phyloP scores from a whole-genome alignment of 139 green algal species.

The Chlamydomonas sp. region DNA sequence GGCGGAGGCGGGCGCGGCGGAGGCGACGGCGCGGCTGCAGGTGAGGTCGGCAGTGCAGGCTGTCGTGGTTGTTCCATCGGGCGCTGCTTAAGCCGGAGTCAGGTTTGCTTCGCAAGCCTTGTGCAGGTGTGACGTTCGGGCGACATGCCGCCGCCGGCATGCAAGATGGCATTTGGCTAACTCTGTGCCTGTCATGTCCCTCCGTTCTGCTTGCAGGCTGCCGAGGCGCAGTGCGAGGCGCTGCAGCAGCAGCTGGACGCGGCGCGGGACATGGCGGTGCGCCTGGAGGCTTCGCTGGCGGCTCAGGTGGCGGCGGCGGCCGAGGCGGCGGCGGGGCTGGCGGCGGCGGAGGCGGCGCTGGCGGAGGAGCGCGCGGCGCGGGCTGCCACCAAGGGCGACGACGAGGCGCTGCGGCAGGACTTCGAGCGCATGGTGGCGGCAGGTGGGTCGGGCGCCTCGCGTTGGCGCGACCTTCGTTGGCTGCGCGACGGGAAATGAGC shows the following conservation, averaged over 20 bases:
- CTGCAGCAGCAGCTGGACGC: slow-evolving; percentile 20
- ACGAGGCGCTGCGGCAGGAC: slow-evolving; percentile 41
- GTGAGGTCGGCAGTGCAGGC: slow-evolving; percentile 28
- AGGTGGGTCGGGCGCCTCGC: background rate
- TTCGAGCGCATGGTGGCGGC: slow-evolving; percentile 55
- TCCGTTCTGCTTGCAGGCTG: background rate
- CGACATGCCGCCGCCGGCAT: too few species aligned
- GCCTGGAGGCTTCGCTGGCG: slow-evolving; percentile 22
- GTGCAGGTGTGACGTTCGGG: too few species aligned
- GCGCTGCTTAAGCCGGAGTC: too few species aligned
- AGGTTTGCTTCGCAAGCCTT: too few species aligned
- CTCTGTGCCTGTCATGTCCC: too few species aligned
- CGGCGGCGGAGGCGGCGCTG: slow-evolving; percentile 47
- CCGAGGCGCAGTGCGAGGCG: slow-evolving; percentile 1
- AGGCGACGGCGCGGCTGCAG: slow-evolving; percentile 11
- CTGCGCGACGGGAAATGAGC: too few species aligned
- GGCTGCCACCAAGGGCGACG: slow-evolving; percentile 33
- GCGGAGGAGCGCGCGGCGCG: slow-evolving; percentile 40
- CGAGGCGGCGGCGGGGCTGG: slow-evolving; percentile 25
- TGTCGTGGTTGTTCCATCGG: background rate
- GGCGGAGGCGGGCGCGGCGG: slow-evolving; percentile 31
- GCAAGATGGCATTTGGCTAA: too few species aligned
- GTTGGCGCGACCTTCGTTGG: background rate
- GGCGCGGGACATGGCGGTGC: background rate
- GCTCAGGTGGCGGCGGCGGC: slow-evolving; percentile 29